Evolutionary conservation across 2,329 filamentous ascomycete species (phyloP).

Genomic region (Corinectria fuckeliana): DNA sequence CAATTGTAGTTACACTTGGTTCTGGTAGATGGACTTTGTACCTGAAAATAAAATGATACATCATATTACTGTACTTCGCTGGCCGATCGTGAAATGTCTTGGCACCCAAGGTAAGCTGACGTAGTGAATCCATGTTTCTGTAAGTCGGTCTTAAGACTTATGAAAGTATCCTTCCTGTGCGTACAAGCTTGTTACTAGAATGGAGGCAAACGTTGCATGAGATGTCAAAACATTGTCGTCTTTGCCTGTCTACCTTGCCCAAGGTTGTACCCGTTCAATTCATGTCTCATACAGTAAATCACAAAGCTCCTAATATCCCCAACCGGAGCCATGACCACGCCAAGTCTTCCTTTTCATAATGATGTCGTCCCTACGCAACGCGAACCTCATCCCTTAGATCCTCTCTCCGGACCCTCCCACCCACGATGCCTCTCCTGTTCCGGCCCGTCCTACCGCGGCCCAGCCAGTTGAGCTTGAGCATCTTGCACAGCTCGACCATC

Average conservation of each 20-base stretch:
- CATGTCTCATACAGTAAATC: neutral
- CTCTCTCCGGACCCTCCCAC: slow-evolving; percentile 62
- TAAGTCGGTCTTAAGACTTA: neutral
- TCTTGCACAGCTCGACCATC: slow-evolving; percentile 82
- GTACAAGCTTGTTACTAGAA: neutral
- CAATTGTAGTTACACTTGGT: neutral
- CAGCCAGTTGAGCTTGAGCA: slow-evolving; percentile 96
- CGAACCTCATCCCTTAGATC: slow-evolving; percentile 50
- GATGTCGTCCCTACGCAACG: slow-evolving; percentile 38
- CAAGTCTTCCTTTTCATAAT: neutral
- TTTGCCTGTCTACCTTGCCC: neutral
- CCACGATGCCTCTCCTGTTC: slow-evolving; percentile 89
- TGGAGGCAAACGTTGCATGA: no score
- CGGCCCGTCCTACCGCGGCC: slow-evolving; percentile 87
- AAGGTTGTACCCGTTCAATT: neutral
- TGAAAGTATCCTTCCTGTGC: neutral
- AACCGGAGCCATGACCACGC: neutral
- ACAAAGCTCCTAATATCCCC: no score
- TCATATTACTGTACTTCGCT: neutral
- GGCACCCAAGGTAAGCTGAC: neutral
- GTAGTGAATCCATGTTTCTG: neutral
- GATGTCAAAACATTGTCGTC: neutral
- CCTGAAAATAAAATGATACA: neutral
- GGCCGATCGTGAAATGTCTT: neutral
- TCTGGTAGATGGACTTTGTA: neutral